A percentile compares a stretch with the other conserved stretches of the same genome.
Conservation (phyloP, 495 filamentous ascomycete species). For the Saxispiralis lemnorum region DNA sequence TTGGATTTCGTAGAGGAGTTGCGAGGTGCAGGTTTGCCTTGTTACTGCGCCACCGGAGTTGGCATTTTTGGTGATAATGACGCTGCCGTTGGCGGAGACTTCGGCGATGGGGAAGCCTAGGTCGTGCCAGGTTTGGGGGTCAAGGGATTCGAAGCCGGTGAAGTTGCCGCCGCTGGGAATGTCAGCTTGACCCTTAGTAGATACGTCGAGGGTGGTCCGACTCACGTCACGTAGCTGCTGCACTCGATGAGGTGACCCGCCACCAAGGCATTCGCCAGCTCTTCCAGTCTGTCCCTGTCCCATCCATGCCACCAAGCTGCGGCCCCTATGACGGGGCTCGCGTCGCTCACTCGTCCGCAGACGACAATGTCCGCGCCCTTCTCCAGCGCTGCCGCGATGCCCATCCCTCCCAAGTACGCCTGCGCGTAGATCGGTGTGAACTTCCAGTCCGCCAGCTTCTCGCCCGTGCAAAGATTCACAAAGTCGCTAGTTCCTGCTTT, state of each 20-base stretch:
- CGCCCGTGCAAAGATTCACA: slow-evolving; percentile 36
- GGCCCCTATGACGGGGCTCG: slow-evolving; percentile 20
- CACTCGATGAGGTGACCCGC: slow-evolving; percentile 20
- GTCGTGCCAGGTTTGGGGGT: slow-evolving; percentile 11
- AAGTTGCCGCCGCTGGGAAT: slow-evolving; percentile 14
- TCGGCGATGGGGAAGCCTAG: slow-evolving; percentile 19
- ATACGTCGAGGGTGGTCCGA: too few relatives aligned
- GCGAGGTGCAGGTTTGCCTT: slow-evolving; percentile 14
- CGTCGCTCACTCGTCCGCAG: slow-evolving; percentile 25
- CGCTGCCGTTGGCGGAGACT: slow-evolving; percentile 12
- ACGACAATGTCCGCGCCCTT: slow-evolving; percentile 26
- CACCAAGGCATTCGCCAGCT: slow-evolving; percentile 18
- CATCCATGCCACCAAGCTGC: slow-evolving; percentile 25
- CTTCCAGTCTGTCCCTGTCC: slow-evolving; percentile 14
- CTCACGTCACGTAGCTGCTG: slow-evolving; percentile 8
- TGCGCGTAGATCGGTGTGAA: slow-evolving; percentile 38
- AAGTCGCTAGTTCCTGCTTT: slow-evolving; percentile 26
- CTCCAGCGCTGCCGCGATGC: slow-evolving; percentile 21
- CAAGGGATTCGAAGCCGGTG: slow-evolving; percentile 17
- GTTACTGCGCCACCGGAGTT: slow-evolving; percentile 13
- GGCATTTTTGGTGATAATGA: slow-evolving; percentile 17
- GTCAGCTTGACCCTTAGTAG: too few relatives aligned
- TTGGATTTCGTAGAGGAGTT: slow-evolving; percentile 20
- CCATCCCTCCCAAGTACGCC: slow-evolving; percentile 24
- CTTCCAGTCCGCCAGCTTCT: slow-evolving; percentile 30